A percentile compares a stretch with the other conserved stretches of the same genome.
Conservation (phyloP, 352 stramenopile genomes). For the Phytophthora constricta region DNA sequence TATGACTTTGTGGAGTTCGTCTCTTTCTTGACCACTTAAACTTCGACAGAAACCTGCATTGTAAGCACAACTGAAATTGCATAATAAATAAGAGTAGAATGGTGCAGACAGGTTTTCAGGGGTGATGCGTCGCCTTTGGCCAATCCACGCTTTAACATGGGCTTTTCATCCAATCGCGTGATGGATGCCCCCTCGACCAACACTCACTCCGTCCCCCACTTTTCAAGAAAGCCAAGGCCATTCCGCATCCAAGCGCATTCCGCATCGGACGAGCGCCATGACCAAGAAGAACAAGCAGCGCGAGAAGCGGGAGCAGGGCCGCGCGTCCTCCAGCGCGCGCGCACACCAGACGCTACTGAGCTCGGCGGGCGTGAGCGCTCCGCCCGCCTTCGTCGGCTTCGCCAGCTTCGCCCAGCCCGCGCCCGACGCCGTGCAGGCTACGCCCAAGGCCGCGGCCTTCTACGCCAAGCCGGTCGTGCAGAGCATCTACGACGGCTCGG, state of each 20-base stretch:
- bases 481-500: slow-evolving; percentile 78
- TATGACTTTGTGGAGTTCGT: too few relatives aligned
- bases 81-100: too few relatives aligned
- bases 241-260: slow-evolving; percentile 2
- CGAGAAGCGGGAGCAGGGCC: slow-evolving; percentile 85
- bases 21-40: too few relatives aligned
- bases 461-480: slow-evolving; percentile 31
- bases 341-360: slow-evolving; percentile 69
- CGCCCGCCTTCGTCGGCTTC: slow-evolving; percentile 76
- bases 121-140: slow-evolving; percentile 4
- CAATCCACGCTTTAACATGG: slow-evolving; percentile 11
- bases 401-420: slow-evolving; percentile 57
- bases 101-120: background rate
- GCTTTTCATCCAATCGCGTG: slow-evolving; percentile 31
- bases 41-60: too few relatives aligned
- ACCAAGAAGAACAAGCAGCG: slow-evolving; percentile 89
- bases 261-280: slow-evolving; percentile 21
- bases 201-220: slow-evolving; percentile 22
- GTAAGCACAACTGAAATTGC: too few relatives aligned
- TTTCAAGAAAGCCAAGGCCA: too few relatives aligned
- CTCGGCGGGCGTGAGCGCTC: slow-evolving; percentile 24
- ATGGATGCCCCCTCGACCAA: slow-evolving; percentile 27
- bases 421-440: slow-evolving; percentile 20
- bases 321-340: slow-evolving; percentile 79
- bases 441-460: slow-evolving; percentile 21